Base-by-base conservation (phyloP, 2,329 filamentous ascomycete species). In the Fusarium agapanthi region DNA sequence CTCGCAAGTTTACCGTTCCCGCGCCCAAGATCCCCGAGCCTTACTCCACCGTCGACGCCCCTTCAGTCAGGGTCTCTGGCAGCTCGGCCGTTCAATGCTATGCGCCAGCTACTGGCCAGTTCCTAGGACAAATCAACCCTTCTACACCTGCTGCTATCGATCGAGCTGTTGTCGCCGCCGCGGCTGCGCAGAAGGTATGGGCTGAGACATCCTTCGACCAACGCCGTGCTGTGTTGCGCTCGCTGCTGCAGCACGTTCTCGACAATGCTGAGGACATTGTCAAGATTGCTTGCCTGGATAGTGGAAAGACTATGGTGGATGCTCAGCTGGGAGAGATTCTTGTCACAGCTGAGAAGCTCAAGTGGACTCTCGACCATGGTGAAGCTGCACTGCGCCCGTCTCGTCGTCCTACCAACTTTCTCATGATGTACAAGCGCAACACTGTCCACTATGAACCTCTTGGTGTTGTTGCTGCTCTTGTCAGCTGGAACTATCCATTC, bases 401-500 rank as follows among this genome's bases (percentile, higher is more conserved):
- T 72, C 85, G 86, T 54, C 88, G 96, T 59, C 94, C 95, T 10
- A 97, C 95, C 3, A 98, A 97, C 81, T 86, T 97, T 50, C 88
- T 99, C 71, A 97, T 99, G 94, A 89, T 91, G 83, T 98, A 98
- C 84, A 99, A 99, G 87, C 90, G 89, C 80, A 98, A 98, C 79
- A 92, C 91, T 70, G 95, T 99, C 34, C 85, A 89, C 55, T 99
- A 97, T 82, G 95, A 99, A 82, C 95, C 96, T 20, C 85, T 98
- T 26, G 96, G 96, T 22, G 94, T 99, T 40, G 93, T 99, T 11
- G 92, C 94, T 16, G 95, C 96, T 24, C 92, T 95, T 58, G 94
- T 99, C 47, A 96, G 93, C 79, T 99, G 96, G 96, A 99, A 99
- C 85, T 98, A 95, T 80, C 91, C 94, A 48, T 97, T 98, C 82